phyloP scores from a whole-genome alignment of 192 early-diverging fungal genomes.

The Backusella morwellensis region DNA sequence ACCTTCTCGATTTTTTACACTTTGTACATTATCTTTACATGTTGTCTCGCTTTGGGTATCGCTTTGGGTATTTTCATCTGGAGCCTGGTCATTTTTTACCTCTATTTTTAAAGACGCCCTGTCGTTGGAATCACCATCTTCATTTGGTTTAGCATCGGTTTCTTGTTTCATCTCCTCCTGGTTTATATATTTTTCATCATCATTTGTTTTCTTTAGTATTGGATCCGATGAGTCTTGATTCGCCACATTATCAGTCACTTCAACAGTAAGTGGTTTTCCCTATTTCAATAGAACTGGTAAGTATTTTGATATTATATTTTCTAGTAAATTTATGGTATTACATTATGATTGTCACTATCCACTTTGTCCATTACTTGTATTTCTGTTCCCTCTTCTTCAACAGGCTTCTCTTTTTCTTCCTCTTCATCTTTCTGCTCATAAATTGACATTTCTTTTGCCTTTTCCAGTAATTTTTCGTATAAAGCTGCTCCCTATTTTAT shows the following conservation, averaged over 20 bases:
- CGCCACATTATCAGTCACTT: not conserved
- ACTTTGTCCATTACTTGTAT: not conserved
- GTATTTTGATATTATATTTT: not conserved
- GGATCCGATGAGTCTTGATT: not conserved
- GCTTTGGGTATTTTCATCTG: not conserved
- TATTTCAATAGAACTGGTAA: not conserved
- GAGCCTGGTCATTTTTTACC: not conserved
- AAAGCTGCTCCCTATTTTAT: not conserved
- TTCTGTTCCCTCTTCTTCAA: not conserved
- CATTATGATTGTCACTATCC: not conserved
- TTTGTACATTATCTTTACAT: not conserved
- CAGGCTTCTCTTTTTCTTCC: no score
- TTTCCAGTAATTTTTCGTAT: not conserved
- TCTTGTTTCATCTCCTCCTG: not conserved
- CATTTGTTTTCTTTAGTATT: not conserved
- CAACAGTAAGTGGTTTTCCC: not conserved
- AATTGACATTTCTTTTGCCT: not conserved
- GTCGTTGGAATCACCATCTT: not conserved
- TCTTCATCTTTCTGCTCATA: not conserved
- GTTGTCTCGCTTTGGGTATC: not conserved
- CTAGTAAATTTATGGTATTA: not conserved
- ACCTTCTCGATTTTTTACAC: not conserved
- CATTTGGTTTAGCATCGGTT: not conserved
- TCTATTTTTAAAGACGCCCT: no score
- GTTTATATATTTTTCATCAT: not conserved